Base-by-base conservation (phyloP, 1,284 basidiomycete species). In the Amylostereum areolatum region DNA sequence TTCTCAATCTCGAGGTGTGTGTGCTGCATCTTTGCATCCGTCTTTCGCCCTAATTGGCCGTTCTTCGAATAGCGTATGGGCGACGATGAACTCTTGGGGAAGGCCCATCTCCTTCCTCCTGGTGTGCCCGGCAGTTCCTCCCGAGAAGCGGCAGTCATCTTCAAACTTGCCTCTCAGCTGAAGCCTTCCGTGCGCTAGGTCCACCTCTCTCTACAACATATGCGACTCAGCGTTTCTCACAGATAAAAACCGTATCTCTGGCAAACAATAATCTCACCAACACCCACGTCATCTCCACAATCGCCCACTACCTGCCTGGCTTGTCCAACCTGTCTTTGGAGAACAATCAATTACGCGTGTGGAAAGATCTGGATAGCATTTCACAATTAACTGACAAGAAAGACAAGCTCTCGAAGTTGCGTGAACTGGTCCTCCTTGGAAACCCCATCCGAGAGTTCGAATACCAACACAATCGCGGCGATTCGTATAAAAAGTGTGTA, bases 281-380 rank as follows among this genome's bases (percentile, higher is more conserved):
- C 29, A 73, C 78, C 2, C 65, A 71, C n/a, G 59, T 80, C 47
- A 63, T 91, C 9, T 68, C 73, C 11, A 73, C 76, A 27, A 67
- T 90, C 27, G 68, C 77, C 24, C 78, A 81, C 59, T 92, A 83
- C 61, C 73, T 89, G 2, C 86, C 88, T 0, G 71, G 75, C 18
- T 70, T 92, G n/a, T 78, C 73, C 55, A 93, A 94, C 59, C 73
- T 95, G 5, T 95, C 92, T 1, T 67, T 95, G 25, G 83, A 89
- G 63, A 80, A 81, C 54, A 92, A 92, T 61, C 73, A 74, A 36
- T 65, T 92, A 11, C 69, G 70, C n/a, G 63, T 70, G 1, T 83
- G 82, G 73, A 80, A 74, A 58, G 87, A 91, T 52, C 62, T 92
- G 3, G 83, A 86, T 53, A 71, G 65, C 52, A 74, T 89, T 48